Evolutionary conservation across 768 basidiomycete species (phyloP), one percentile per base, ranked within the genome.

Genomic region (Nidularia pulvinata): DNA sequence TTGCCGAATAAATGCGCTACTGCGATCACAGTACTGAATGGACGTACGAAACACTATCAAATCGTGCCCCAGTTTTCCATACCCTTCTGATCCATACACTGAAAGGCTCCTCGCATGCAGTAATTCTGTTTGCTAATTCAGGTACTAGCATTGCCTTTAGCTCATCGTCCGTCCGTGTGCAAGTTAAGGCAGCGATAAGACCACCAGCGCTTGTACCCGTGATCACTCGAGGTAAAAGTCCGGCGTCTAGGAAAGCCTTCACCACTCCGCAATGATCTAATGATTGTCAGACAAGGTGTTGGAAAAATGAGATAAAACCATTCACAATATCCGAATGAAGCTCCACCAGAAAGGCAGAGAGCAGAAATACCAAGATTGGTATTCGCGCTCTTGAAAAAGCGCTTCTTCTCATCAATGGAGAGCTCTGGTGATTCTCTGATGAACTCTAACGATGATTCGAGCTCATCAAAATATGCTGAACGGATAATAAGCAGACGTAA

Each of bases 181-280:
- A 95, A 14, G 85, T 79, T 35, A 99, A 72, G 2, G 83, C 81
- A 35, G 85, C 76, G 48, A 93, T 76, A 7, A 98, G 80, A 7
- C 91, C 95, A 4, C 96, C 96, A 1, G 96, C 96, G 36, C 91
- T 93, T 5, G 96, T 98, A 10, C 96, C 96, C 7, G 95, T 91
- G 54, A 98, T 85, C 4, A 99, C 95, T 34, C 93, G 83, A 14
- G 97, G 97, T 11, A 98, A 74, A 4, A 97, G 73, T 14, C 84
- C 81, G 7, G 89, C 86, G 60, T 98, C 93, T 4, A 98, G 72
- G 62, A 99, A 90, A 1, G 95, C 97, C 63, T 90, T 91, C 46
- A 95, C 85, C n/a, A 98, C 91, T 6, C 96, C 96, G 63, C 90
- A 83, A 64, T 94, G 92, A 66, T 94, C 88, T 93, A 61, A 9